Evolutionary conservation across 2,329 filamentous ascomycete species (phyloP).

Genomic region (Torrubiella hemipterigena): DNA sequence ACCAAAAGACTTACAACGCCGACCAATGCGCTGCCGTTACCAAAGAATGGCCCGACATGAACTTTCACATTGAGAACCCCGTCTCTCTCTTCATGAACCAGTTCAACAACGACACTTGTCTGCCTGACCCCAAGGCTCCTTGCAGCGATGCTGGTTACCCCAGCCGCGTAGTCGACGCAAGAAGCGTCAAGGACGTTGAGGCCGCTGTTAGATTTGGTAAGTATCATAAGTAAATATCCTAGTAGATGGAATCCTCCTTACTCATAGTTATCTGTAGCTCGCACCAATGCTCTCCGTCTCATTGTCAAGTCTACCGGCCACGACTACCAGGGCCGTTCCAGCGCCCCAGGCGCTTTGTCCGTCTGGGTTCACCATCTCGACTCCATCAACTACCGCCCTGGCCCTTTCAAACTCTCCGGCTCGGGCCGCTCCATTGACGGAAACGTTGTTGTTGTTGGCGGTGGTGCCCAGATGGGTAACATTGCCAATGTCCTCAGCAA

Average conservation of each 20-base stretch:
- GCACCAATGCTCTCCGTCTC: constrained; percentile 28
- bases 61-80: constrained; percentile 16
- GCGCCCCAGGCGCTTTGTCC: constrained; percentile 37
- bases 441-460: constrained; percentile 37
- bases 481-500: constrained; percentile 31
- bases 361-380: constrained; percentile 41
- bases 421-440: constrained; percentile 28
- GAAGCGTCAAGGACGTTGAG: constrained; percentile 19
- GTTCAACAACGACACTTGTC: constrained; percentile 37
- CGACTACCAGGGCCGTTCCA: constrained; percentile 31
- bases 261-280: constrained; percentile 15
- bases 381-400: constrained; percentile 21
- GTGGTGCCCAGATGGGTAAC: constrained; percentile 39
- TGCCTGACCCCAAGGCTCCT: constrained; percentile 24
- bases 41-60: constrained; percentile 15
- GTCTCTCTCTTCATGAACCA: constrained; percentile 24
- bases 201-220: constrained; percentile 29
- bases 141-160: constrained; percentile 22
- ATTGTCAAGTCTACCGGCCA: constrained; percentile 28
- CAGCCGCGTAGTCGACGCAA: constrained; percentile 23
- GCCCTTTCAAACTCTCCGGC: constrained; percentile 27
- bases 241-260: too few relatives aligned
- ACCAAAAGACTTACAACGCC: constrained; percentile 13
- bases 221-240: background rate
- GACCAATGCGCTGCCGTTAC: constrained; percentile 13